Evolutionary conservation across 495 filamentous ascomycete species (phyloP).

Genomic region (Lasiosphaeris hirsuta): DNA sequence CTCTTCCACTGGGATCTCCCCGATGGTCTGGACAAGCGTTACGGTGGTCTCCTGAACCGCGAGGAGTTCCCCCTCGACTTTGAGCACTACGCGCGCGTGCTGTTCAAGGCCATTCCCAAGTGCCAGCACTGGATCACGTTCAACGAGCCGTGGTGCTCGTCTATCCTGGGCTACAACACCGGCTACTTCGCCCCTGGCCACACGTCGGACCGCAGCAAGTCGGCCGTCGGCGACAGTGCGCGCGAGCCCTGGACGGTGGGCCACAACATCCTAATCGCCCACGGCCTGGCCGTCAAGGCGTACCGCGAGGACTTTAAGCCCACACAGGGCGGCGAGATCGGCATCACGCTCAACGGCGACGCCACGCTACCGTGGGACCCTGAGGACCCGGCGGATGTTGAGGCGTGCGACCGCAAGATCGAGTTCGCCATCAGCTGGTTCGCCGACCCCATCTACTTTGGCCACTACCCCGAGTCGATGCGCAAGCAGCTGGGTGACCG

Average conservation of each 20-base stretch:
- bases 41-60: constrained; percentile 58
- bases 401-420: constrained; percentile 60
- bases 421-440: constrained; percentile 68
- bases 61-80: constrained; percentile 59
- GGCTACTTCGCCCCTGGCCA: constrained; percentile 59
- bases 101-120: constrained; percentile 57
- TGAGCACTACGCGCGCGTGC: constrained; percentile 55
- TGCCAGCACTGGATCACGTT: constrained; percentile 65
- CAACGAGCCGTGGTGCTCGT: constrained; percentile 63
- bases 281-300: constrained; percentile 59
- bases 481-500: constrained; percentile 67
- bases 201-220: constrained; percentile 56
- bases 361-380: constrained; percentile 57
- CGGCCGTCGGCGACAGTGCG: constrained; percentile 51
- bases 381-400: constrained; percentile 53
- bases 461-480: constrained; percentile 75
- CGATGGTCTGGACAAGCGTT: constrained; percentile 57
- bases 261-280: constrained; percentile 58
- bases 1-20: constrained; percentile 66
- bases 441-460: constrained; percentile 72
- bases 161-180: constrained; percentile 58
- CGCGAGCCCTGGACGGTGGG: constrained; percentile 60
- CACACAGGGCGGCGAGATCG: constrained; percentile 55
- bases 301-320: constrained; percentile 68
- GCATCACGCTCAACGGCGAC: constrained; percentile 62